Evolutionary conservation across 768 basidiomycete species (phyloP), one percentile per base, ranked within the genome.

Genomic region (Leccinum boreale): DNA sequence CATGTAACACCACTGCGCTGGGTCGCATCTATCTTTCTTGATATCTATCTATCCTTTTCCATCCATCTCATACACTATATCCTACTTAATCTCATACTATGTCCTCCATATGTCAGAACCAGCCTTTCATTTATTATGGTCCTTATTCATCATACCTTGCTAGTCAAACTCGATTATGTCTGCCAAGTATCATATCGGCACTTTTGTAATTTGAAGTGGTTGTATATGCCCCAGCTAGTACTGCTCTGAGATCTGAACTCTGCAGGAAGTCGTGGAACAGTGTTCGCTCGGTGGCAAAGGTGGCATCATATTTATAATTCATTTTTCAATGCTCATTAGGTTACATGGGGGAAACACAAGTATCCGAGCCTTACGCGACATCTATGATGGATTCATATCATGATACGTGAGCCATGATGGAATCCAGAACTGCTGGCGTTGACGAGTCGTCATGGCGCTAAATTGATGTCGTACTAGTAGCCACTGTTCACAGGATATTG

Each of bases 41-140:
- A 28, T n/a, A 39, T 53, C 46, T 46, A 56, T 52, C 29, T 56
- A 36, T 53, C 48, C 28, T 50, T 59, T 50, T 33, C 15, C 29
- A 28, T 53, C 28, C 10, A 26, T 52, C 45, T 51, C 49, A 52
- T 65, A 62, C 2, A 52, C 23, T 70, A 67, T 55, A 47, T 47
- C 50, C 51, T 17, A 50, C 52, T 15, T 70, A 71, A 71, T 47
- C 29, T 19, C 36, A 17, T 28, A 55, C 35, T 51, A 51, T 57
- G 54, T 50, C 24, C 50, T 42, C 12, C 46, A 28, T 23, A 26
- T 21, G 19, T 21, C n/a, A 17, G 1, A 21, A 42, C 29, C 14
- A 8, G 6, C 14, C 11, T 53, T 39, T 23, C 35, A 23, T 52
- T 55, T 36, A 35, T 28, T 10, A 29, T 33, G 44, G 52, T 33